Base-by-base conservation (phyloP, 2,329 filamentous ascomycete species). In the Aspergillus sp. region DNA sequence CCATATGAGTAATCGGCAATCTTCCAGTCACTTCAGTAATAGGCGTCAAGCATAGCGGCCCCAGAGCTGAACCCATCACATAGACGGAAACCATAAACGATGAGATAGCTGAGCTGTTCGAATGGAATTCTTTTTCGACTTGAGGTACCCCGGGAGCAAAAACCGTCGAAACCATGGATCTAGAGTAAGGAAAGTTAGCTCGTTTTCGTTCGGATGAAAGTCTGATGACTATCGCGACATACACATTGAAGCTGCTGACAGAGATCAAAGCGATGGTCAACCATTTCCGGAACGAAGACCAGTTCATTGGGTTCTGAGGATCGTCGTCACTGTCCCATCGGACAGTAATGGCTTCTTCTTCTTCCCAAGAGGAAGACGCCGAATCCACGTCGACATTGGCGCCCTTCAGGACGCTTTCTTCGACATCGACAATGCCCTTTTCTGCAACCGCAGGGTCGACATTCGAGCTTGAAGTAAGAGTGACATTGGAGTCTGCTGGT, bases 21-120 rank as follows among this genome's bases (percentile, higher is more conserved):
- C 82, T 72, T 0, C 82, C 82, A 56, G 81, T 83, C 48, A 85
- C 77, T 60, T 85, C 82, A 2, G 73, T 78, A 34, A 81, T 57
- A 0, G 79, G 79, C 2, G 77, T 76, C 3, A 82, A 57, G 43
- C 80, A 68, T 4, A 82, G 60, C 2, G 79, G 79, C 0, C 79
- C 79, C 27, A 81, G 62, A 8, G 72, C 74, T 47, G 78, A 80
- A 0, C 77, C 78, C 1, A 82, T 64, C 10, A 82, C 64, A 60
- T 79, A 82, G 49, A 83, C 79, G 53, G 73, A 78, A 41, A 80
- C 76, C 19, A 76, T 71, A 54, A 80, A 71, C 34, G 75, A 64
- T 9, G 62, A 70, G 3, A 73, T 51, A 2, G 71, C 71, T 4
- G 57, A 48, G 48, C 68, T 64, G 10, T 54, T 51, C 42, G 66